Evolutionary conservation across 495 filamentous ascomycete species (phyloP).

Genomic region (Penicillium desertorum): DNA sequence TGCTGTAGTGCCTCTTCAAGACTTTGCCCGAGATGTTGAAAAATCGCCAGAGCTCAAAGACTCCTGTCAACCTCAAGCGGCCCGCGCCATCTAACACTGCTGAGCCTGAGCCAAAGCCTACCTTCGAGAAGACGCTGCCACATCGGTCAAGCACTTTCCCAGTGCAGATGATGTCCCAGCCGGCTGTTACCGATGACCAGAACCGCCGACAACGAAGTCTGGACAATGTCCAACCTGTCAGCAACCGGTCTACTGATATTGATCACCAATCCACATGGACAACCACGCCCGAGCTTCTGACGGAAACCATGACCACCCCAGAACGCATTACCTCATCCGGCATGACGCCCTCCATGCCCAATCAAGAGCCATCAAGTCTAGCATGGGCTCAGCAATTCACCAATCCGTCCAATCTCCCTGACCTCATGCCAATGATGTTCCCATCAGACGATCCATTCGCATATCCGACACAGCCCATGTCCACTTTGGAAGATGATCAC

Average conservation of each 20-base stretch:
- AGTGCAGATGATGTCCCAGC: slow-evolving; percentile 31
- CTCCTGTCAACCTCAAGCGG: slow-evolving; percentile 45
- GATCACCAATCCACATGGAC: slow-evolving; percentile 31
- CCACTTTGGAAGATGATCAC: slow-evolving; percentile 56
- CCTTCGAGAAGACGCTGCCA: slow-evolving; percentile 34
- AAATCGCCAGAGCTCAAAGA: slow-evolving; percentile 48
- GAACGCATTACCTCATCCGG: slow-evolving; percentile 22
- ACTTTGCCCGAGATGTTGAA: slow-evolving; percentile 71
- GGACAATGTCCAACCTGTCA: slow-evolving; percentile 31
- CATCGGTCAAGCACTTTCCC: slow-evolving; percentile 53
- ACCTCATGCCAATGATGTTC: slow-evolving; percentile 89
- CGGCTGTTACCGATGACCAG: slow-evolving; percentile 20
- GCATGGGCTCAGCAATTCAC: slow-evolving; percentile 35
- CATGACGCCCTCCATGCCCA: slow-evolving; percentile 24
- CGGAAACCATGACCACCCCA: slow-evolving; percentile 36
- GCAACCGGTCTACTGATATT: slow-evolving; percentile 26
- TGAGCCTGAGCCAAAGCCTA: slow-evolving; percentile 28
- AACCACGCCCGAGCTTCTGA: slow-evolving; percentile 33
- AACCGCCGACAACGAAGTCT: slow-evolving; percentile 34
- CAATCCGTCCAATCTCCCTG: slow-evolving; percentile 53
- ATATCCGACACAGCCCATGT: slow-evolving; percentile 83
- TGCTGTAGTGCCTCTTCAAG: slow-evolving; percentile 67
- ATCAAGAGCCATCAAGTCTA: slow-evolving; percentile 26
- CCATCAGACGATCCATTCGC: slow-evolving; percentile 85
- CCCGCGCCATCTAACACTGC: slow-evolving; percentile 33